Percentiles rank a stretch among this genome's conserved stretches.
phyloP scores from a whole-genome alignment of 163 green algal genomes.

The Coccomyxa subellipsoidea region DNA sequence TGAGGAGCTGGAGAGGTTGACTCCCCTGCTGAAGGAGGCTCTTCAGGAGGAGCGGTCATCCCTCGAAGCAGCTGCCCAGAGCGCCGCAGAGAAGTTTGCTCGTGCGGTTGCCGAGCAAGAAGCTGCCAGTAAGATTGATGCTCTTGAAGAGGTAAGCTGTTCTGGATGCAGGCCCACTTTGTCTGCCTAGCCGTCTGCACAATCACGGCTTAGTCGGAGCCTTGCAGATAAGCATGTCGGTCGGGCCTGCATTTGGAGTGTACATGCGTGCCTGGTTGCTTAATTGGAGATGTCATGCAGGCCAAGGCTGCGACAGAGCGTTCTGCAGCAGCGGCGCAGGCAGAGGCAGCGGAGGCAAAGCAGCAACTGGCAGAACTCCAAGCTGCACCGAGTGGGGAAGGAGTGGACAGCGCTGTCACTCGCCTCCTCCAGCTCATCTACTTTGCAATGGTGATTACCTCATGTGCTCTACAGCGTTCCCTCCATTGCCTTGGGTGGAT shows the following conservation, averaged over 20 bases:
- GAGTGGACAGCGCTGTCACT: slow-evolving; percentile 5
- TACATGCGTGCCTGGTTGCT: background rate
- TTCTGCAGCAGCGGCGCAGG: background rate
- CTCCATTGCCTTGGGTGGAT: background rate
- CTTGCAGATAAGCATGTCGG: too few species aligned
- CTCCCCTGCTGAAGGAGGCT: slow-evolving; percentile 27
- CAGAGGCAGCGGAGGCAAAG: slow-evolving; percentile 27
- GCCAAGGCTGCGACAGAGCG: background rate
- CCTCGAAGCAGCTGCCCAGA: background rate
- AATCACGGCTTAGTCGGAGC: too few species aligned
- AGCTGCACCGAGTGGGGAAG: background rate
- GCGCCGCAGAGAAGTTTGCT: background rate
- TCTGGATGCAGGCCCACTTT: background rate
- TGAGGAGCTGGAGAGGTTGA: slow-evolving; percentile 52
- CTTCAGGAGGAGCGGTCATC: slow-evolving; percentile 22
- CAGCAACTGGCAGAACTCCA: background rate
- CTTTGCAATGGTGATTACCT: slow-evolving; percentile 21
- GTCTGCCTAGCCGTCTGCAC: background rate
- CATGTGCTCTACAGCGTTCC: background rate
- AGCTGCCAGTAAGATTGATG: background rate
- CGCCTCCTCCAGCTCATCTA: slow-evolving; percentile 44
- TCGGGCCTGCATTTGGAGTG: background rate
- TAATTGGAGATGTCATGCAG: background rate
- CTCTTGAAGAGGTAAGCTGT: background rate
- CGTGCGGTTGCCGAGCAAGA: background rate